These are phyloP conservation scores for Eutrema heterophyllum DNA, from an alignment of 345 rosid genomes.

Conservation along the genomic window DNA sequence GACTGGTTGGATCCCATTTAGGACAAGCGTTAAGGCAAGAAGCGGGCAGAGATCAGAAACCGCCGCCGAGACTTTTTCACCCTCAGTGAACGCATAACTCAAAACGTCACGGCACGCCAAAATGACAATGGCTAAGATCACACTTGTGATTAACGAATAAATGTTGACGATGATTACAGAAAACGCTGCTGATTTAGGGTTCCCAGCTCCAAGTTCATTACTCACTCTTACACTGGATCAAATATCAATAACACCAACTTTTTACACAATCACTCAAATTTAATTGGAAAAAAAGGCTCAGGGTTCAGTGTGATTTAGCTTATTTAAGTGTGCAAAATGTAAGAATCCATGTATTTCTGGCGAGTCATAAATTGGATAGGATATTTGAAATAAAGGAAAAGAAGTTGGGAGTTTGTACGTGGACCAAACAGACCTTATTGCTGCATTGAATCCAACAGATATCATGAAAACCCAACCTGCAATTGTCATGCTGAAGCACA, in stretches of 20 bases:
- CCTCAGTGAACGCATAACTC: constrained; percentile 65
- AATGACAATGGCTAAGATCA: constrained; percentile 28
- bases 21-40: constrained; percentile 52
- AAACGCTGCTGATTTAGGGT: constrained; percentile 67
- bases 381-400: neutral
- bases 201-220: constrained; percentile 79
- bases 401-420: neutral
- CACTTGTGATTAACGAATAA: constrained; percentile 40
- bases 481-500: constrained; percentile 46
- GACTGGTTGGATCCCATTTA: constrained; percentile 77
- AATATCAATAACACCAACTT: neutral
- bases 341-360: neutral
- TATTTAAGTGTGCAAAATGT: neutral
- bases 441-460: constrained; percentile 64
- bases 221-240: constrained; percentile 67
- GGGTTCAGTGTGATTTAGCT: neutral
- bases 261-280: neutral
- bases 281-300: neutral
- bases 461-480: constrained; percentile 59
- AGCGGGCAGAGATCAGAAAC: constrained; percentile 71
- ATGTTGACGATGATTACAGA: constrained; percentile 51
- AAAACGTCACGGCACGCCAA: constrained; percentile 43
- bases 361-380: neutral
- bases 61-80: constrained; percentile 54
- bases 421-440: constrained; percentile 41